These are phyloP conservation scores for Hyaloscypha finlandica DNA, from an alignment of 495 filamentous ascomycete species.

Conservation along the genomic window DNA sequence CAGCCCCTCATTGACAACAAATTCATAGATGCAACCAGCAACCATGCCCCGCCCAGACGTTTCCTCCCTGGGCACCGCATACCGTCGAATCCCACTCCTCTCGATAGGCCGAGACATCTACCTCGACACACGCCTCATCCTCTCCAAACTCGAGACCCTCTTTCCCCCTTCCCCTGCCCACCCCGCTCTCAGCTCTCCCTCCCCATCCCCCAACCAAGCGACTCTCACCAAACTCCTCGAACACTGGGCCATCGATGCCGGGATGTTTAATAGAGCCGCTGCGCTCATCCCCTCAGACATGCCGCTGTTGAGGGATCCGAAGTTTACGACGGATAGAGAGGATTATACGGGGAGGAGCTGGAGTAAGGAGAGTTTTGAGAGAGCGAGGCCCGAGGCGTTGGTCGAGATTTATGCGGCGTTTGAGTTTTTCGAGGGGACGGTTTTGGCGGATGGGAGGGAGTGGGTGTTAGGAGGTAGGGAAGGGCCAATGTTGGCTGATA, in stretches of 20 bases:
- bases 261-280: slow-evolving; percentile 49
- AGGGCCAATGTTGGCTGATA: slow-evolving; percentile 47
- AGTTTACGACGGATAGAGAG: slow-evolving; percentile 55
- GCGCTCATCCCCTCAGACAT: slow-evolving; percentile 49
- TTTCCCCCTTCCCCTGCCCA: slow-evolving; percentile 39
- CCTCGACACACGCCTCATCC: slow-evolving; percentile 61
- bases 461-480: slow-evolving; percentile 55
- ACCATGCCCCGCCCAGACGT: slow-evolving; percentile 62
- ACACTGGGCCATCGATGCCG: slow-evolving; percentile 44
- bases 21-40: slow-evolving; percentile 53
- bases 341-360: slow-evolving; percentile 40
- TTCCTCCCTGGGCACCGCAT: slow-evolving; percentile 52
- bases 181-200: slow-evolving; percentile 15
- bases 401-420: slow-evolving; percentile 44
- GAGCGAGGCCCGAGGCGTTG: slow-evolving; percentile 46
- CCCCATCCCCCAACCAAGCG: slow-evolving; percentile 9
- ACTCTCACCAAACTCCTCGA: slow-evolving; percentile 43
- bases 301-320: slow-evolving; percentile 49
- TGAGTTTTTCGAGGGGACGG: slow-evolving; percentile 50
- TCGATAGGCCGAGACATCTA: slow-evolving; percentile 57
- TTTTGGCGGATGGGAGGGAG: slow-evolving; percentile 56
- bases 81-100: slow-evolving; percentile 67
- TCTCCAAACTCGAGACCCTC: slow-evolving; percentile 54
- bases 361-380: slow-evolving; percentile 36
- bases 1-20: slow-evolving; percentile 1